Evolutionary conservation across 140 eudicot genomes (phyloP), one percentile per base, ranked within the genome.

Genomic region (Anethum foeniculum): DNA sequence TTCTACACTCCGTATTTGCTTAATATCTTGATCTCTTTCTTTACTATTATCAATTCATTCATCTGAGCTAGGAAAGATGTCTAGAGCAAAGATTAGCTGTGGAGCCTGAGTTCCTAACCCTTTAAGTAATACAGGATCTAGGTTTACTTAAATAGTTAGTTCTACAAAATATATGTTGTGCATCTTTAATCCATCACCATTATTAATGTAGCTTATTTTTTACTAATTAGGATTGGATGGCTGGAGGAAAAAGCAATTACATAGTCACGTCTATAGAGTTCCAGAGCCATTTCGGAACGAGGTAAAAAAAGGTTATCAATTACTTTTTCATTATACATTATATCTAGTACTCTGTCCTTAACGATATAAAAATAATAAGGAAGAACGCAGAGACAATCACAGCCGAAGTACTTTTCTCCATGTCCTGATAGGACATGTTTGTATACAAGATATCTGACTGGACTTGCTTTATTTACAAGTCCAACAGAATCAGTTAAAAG

Each of bases 201-300:
- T 58, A 23, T 6, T 58, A 12, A 60, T n/a, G 15, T 60, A 60
- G 68, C 34, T n/a, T 25, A 25, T n/a, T 10, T 23, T 60, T n/a
- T 58, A 60, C 32, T 21, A 60, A n/a, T 18, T n/a, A 93, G 98
- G 98, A 74, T 90, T 88, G 96, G 88, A 87, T 82, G 85, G 75
- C 78, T 94, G 98, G 98, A 91, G 32, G 79, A 86, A 93, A 84
- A 94, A 83, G 71, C 98, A 94, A 71, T 77, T 94, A 81, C 98
- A 94, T 62, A 91, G 96, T 81, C 98, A 91, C 82, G 71, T 94
- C 78, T 94, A 94, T 83, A 89, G 97, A 81, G 86, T 79, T 54
- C 96, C 98, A n/a, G 93, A 90, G 75, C 93, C 97, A 60, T 94
- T 91, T 85, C 88, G 83, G 8, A 52, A 91, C 74, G 94, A 91